Percentiles rank a stretch among this genome's conserved stretches.
phyloP scores from a whole-genome alignment of 2,329 filamentous ascomycete species.

The Coniochaeta sp. region DNA sequence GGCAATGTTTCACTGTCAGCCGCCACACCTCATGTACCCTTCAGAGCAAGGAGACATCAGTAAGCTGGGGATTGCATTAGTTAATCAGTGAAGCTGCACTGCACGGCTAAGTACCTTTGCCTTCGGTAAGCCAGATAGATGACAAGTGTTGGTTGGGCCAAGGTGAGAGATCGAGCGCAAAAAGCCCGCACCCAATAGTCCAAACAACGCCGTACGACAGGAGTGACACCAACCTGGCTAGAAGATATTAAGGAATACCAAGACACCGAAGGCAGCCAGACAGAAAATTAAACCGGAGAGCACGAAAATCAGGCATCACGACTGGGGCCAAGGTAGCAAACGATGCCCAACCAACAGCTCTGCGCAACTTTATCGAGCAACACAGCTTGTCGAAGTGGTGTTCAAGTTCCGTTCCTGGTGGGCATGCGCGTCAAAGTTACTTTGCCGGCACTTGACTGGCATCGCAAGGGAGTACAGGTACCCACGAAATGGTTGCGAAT shows the following conservation, averaged over 20 bases:
- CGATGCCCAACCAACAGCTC: conserved; percentile 13
- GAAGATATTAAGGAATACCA: no score
- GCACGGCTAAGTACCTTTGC: neutral
- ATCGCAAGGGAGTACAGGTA: conserved; percentile 12
- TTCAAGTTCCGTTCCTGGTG: neutral
- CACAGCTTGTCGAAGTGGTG: neutral
- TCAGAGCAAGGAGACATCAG: neutral
- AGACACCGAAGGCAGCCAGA: neutral
- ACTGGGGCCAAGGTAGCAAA: neutral
- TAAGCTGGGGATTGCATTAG: neutral
- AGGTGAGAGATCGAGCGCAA: neutral
- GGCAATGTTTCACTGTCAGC: conserved; percentile 15
- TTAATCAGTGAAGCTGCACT: neutral
- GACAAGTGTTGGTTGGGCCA: neutral
- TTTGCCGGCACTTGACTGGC: conserved; percentile 11
- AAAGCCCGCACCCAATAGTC: neutral
- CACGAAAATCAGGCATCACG: neutral
- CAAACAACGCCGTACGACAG: neutral
- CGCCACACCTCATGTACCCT: conserved; percentile 6
- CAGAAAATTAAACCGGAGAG: neutral
- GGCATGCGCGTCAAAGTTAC: conserved; percentile 7
- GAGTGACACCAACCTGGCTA: neutral
- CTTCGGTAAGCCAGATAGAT: neutral
- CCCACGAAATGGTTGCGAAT: conserved; percentile 1
- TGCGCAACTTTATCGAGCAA: conserved; percentile 10